Percentiles rank a stretch among this genome's conserved stretches.
phyloP scores from a whole-genome alignment of 192 early-diverging fungal species.

The Neocallimastix lanati region DNA sequence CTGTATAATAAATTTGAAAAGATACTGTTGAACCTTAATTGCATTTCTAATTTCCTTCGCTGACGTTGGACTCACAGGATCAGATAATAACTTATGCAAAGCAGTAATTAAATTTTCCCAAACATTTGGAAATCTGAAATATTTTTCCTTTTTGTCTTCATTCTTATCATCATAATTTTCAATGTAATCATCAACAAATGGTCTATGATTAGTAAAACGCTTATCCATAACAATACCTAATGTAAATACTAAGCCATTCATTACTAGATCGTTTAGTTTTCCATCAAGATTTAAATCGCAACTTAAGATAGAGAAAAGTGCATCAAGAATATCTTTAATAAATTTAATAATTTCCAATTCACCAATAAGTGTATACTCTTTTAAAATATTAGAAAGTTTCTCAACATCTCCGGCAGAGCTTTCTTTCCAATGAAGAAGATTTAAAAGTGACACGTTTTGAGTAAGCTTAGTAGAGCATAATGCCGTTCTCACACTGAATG shows the following conservation, averaged over 20 bases:
- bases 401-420: conserved; percentile 5
- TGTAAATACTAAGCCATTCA: conserved; percentile 28
- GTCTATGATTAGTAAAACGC: conserved; percentile 36
- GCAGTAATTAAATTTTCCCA: conserved; percentile 11
- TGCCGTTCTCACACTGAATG: conserved; percentile 25
- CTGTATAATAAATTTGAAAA: conserved; percentile 31
- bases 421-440: conserved; percentile 45
- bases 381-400: conserved; percentile 17
- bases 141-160: no score
- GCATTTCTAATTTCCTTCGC: conserved; percentile 24
- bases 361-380: conserved; percentile 31
- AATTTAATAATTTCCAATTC: conserved; percentile 56
- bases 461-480: conserved; percentile 47
- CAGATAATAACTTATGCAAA: conserved; percentile 18
- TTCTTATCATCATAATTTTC: conserved; percentile 7
- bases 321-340: conserved; percentile 36
- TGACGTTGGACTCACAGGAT: conserved; percentile 10
- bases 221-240: conserved; percentile 39
- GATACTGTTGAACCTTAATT: conserved; percentile 43
- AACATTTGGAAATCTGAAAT: conserved; percentile 6
- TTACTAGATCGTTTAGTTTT: conserved; percentile 20
- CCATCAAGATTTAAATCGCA: conserved; percentile 6
- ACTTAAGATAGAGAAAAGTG: conserved; percentile 38
- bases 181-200: conserved; percentile 36
- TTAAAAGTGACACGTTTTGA: conserved; percentile 36